phyloP scores from a whole-genome alignment of 2,329 filamentous ascomycete species.

The Penicillium italicum region DNA sequence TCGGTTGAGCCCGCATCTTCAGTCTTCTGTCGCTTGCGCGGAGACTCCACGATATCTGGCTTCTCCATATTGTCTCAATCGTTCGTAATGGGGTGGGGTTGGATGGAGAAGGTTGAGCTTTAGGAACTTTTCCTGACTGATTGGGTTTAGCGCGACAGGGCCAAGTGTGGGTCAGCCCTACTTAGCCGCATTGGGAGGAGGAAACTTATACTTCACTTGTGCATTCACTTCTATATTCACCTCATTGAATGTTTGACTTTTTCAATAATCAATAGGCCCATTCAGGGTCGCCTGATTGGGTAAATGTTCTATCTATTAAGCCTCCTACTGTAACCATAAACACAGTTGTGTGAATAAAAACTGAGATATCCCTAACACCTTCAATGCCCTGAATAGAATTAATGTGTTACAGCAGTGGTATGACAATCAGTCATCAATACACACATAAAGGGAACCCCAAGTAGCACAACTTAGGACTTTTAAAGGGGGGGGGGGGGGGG shows the following conservation, averaged over 20 bases:
- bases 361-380: background rate
- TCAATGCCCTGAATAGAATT: background rate
- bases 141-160: constrained; percentile 24
- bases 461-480: background rate
- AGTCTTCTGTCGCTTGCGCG: constrained; percentile 37
- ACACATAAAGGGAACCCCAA: background rate
- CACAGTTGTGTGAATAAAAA: background rate
- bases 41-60: constrained; percentile 33
- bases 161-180: constrained; percentile 22
- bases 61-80: constrained; percentile 30
- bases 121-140: constrained; percentile 19
- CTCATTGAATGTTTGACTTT: background rate
- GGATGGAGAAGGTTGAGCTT: constrained; percentile 11
- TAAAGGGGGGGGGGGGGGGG: too few relatives aligned
- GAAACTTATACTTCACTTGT: background rate
- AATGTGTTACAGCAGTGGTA: background rate
- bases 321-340: background rate
- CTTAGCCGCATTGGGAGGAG: constrained; percentile 21
- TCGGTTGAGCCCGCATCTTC: constrained; percentile 23
- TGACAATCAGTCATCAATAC: background rate
- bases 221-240: background rate
- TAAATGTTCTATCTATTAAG: background rate
- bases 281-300: background rate
- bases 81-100: constrained; percentile 6
- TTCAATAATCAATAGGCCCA: background rate